Conservation (phyloP, 1,284 basidiomycete genomes). For the Malassezia brasiliensis region DNA sequence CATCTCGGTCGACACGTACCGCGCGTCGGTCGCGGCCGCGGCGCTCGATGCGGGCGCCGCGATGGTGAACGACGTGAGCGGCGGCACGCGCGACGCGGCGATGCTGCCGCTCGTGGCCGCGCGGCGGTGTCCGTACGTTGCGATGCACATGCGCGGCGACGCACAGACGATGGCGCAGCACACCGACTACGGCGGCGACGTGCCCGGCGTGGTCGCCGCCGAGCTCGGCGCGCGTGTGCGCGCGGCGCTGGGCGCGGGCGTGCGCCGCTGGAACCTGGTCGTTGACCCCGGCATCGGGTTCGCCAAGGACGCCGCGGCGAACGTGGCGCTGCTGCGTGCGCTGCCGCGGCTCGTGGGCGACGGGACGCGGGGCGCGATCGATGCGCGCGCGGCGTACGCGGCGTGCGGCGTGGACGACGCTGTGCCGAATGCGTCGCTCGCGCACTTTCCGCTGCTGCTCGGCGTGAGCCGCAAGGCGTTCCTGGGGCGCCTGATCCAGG, state of each 20-base stretch:
- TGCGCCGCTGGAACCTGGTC: slow-evolving; percentile 80
- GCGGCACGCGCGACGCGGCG: slow-evolving; percentile 54
- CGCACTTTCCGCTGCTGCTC: slow-evolving; percentile 33
- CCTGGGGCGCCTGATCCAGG: slow-evolving; percentile 31
- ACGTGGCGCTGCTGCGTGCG: slow-evolving; percentile 55
- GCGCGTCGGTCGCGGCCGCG: slow-evolving; percentile 66
- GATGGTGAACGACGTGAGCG: slow-evolving; percentile 88
- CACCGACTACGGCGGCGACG: slow-evolving; percentile 59
- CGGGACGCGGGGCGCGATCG: not conserved
- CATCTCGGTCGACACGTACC: slow-evolving; percentile 88
- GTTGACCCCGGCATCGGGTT: slow-evolving; percentile 92
- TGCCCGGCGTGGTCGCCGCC: slow-evolving; percentile 61
- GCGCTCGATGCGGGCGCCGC: slow-evolving; percentile 75
- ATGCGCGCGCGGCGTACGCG: slow-evolving; percentile 1
- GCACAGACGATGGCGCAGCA: slow-evolving; percentile 52
- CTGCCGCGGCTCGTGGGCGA: slow-evolving; percentile 13
- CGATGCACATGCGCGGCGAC: slow-evolving; percentile 89
- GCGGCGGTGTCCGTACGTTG: slow-evolving; percentile 59
- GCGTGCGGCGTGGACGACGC: not conserved
- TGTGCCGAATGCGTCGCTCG: slow-evolving; percentile 14
- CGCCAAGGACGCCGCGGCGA: slow-evolving; percentile 72
- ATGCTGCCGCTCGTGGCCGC: slow-evolving; percentile 58
- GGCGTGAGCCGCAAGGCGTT: slow-evolving; percentile 43
- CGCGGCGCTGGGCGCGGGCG: slow-evolving; percentile 63
- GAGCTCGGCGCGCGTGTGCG: slow-evolving; percentile 68